Base-by-base conservation (phyloP, 345 rosid genomes). In the Barbarea vulgaris region DNA sequence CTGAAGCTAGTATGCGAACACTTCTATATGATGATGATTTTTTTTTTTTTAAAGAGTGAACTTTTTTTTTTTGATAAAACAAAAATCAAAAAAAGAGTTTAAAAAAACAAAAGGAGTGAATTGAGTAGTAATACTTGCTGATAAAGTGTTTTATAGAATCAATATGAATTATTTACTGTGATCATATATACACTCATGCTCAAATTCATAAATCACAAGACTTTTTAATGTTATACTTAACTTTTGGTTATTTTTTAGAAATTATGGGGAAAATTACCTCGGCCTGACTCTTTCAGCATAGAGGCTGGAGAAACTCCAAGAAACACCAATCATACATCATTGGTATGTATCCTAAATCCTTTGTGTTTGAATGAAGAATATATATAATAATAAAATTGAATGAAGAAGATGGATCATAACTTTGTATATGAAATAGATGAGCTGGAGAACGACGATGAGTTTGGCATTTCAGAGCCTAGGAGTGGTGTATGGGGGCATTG, bases 401-500 rank as follows among this genome's bases (percentile, higher is more conserved):
- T n/a, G 1, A 3, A 67, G 15, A 36, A 19, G 18, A 33, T n/a
- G 5, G n/a, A 34, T 57, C 14, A 33, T 57, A 10, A 14, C n/a
- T 30, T 41, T 31, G 1, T n/a, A 25, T n/a, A 27, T 55, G 39
- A 31, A 39, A 55, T 24, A 88, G 88, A 24, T 34, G 13, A 67
- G 74, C 33, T 93, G 92, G 98, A 22, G 34, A 42, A 79, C 60
- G 65, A 89, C 91, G 1, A 9, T 93, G 76, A 84, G 82, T 36
- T 74, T 91, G 68, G 91, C 91, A 17, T 88, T 89, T 74, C 96
- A 91, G 37, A 83, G 91, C 83, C 42, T 93, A 1, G 94, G 96
- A 61, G 80, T 89, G 10, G 85, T 88, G 10, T 91, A 87, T 9
- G 93, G 96, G 21, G 98, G 91, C 64, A 87, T 89, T 0, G 94